Evolutionary conservation across 2,329 filamentous ascomycete genomes (phyloP).

Genomic region (Fusarium domesticum): DNA sequence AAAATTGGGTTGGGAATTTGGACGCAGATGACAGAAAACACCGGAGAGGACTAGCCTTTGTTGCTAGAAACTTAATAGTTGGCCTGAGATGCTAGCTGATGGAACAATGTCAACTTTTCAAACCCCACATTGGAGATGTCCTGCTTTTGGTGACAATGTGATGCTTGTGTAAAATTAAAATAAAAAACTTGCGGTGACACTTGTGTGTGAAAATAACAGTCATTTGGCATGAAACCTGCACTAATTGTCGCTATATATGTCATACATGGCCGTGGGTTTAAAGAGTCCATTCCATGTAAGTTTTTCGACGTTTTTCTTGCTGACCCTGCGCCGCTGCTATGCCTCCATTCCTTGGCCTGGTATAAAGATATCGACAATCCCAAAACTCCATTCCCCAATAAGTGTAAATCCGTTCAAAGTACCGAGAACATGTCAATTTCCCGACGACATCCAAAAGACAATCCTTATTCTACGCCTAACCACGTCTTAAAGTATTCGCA

Average conservation of each 20-base stretch:
- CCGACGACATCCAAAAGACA: background rate
- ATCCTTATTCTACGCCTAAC: slow-evolving; percentile 53
- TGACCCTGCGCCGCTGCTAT: slow-evolving; percentile 26
- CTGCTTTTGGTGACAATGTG: background rate
- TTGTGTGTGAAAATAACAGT: background rate
- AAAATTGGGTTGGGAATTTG: slow-evolving; percentile 13
- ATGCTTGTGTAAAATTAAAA: background rate
- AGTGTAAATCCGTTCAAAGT: background rate
- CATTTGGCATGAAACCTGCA: background rate
- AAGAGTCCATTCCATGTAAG: too few relatives aligned
- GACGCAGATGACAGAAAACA: slow-evolving; percentile 18
- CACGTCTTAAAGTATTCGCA: slow-evolving; percentile 91
- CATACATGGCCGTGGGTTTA: too few relatives aligned
- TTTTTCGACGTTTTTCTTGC: too few relatives aligned
- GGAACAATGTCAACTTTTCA: slow-evolving; percentile 21
- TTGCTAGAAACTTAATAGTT: slow-evolving; percentile 17
- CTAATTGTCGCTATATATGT: slow-evolving; percentile 17
- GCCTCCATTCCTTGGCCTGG: slow-evolving; percentile 7
- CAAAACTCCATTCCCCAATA: slow-evolving; percentile 24
- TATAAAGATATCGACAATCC: slow-evolving; percentile 11
- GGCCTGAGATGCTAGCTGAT: slow-evolving; percentile 13
- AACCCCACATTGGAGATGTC: slow-evolving; percentile 7
- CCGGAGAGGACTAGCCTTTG: slow-evolving; percentile 19
- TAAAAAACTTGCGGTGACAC: background rate
- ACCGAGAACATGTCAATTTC: background rate